phyloP scores from a whole-genome alignment of 305 asterid species.

The Petunia hybrid region DNA sequence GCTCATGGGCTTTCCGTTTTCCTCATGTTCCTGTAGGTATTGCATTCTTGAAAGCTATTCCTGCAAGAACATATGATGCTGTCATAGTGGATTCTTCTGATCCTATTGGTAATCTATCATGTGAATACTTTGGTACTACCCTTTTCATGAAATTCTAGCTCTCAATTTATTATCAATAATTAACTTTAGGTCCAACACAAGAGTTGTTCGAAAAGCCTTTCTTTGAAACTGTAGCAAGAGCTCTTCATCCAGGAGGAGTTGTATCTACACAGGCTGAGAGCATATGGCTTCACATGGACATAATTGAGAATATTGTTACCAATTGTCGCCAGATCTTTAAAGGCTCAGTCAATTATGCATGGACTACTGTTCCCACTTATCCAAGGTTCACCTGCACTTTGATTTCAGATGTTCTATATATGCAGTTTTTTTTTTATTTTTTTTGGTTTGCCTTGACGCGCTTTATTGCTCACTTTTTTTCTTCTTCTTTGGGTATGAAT shows the following conservation, averaged over 20 bases:
- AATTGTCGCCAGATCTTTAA: conserved; percentile 67
- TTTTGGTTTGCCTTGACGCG: not conserved
- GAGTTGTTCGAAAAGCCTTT: conserved; percentile 72
- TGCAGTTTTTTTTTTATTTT: too few species aligned
- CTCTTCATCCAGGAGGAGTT: conserved; percentile 73
- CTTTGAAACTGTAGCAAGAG: too few species aligned
- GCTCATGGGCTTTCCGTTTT: conserved; percentile 14
- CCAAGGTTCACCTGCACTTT: conserved; percentile 55
- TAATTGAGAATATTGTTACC: too few species aligned
- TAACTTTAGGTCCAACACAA: conserved; percentile 76
- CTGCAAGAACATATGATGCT: conserved; percentile 87
- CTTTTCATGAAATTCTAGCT: not conserved
- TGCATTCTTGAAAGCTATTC: conserved; percentile 79
- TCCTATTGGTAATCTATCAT: conserved; percentile 65
- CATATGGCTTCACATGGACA: too few species aligned
- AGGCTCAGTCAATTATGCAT: conserved; percentile 92
- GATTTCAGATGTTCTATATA: too few species aligned
- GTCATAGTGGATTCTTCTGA: conserved; percentile 92
- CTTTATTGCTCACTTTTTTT: too few species aligned
- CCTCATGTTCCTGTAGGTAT: conserved; percentile 59
- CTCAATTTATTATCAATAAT: not conserved
- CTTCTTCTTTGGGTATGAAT: too few species aligned
- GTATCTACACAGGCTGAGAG: conserved; percentile 86
- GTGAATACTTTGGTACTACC: not conserved
- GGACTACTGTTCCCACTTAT: conserved; percentile 95